Base-by-base conservation (phyloP, 805 yeast genomes). In the Crinitomyces ghanaensis region DNA sequence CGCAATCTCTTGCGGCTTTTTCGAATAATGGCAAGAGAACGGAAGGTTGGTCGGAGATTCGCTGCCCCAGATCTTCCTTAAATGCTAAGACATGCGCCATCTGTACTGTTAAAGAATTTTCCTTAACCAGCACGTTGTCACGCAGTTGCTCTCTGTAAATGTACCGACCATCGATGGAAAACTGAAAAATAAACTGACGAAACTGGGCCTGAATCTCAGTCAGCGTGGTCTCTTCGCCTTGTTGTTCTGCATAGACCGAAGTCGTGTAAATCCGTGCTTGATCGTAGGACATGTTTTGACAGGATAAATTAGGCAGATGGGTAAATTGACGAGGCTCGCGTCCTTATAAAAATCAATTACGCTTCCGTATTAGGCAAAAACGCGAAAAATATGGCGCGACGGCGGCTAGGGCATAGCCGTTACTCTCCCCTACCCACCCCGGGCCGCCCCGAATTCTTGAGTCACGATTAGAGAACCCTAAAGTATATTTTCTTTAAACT, bases 61-160 rank as follows among this genome's bases (percentile, higher is more conserved):
- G 73, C 55, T 85, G 88, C 52, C 84, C 86, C 34, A 91, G 65
- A 45, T 82, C 93, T 50, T 84, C 97, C 50, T 84, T 82, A 61
- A 74, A 91, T 6, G 84, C 77, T 36, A 88, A 79, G 37, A 91
- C 61, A 51, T 91, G 95, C 35, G 79, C 93, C 30, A 82, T 67
- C 43, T 81, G 74, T 7, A 91, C 93, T 2, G 72, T 70, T 33
- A 91, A 57, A 26, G 67, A 70, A 57, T 74, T 86, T 48, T 77
- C 73, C 36, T 77, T 77, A 42, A 83, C 77, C 32, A 88, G 63
- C 30, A 93, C 62, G 56, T 86, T 84, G 49, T 84, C 94, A 45
- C 95, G 67, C 35, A 91, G 65, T 54, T 86, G 95, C 48, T 86
- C 95, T 65, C 45, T 42, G 28, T 88, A 88, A 25, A 85, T 65